These are phyloP conservation scores for Malassezia caprae DNA, from an alignment of 1,284 basidiomycete species.

Conservation along the genomic window DNA sequence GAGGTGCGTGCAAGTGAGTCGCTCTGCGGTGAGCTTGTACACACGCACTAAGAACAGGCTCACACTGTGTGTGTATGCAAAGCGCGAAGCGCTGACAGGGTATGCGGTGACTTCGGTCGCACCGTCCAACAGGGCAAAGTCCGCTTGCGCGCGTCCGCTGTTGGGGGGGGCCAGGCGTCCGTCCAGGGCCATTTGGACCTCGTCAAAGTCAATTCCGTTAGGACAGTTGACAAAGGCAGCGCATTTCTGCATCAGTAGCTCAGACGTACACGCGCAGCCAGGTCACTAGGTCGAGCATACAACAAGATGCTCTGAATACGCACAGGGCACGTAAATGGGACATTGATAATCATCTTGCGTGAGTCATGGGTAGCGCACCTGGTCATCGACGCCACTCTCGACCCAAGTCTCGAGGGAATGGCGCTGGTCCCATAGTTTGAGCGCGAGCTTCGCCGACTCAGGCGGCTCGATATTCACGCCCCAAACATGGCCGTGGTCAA, in stretches of 20 bases:
- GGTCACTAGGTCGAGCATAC: conserved; percentile 37
- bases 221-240: conserved; percentile 41
- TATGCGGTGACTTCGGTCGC: conserved; percentile 37
- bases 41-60: conserved; percentile 35
- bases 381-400: conserved; percentile 44
- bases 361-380: conserved; percentile 15
- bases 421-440: conserved; percentile 44
- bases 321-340: conserved; percentile 42
- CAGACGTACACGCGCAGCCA: conserved; percentile 27
- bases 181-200: conserved; percentile 21
- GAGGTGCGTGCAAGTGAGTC: conserved; percentile 26
- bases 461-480: conserved; percentile 39
- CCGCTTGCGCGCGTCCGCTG: conserved; percentile 40
- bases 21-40: conserved; percentile 2
- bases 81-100: conserved; percentile 39
- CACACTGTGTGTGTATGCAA: conserved; percentile 36
- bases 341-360: conserved; percentile 32
- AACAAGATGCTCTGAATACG: conserved; percentile 38
- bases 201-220: conserved; percentile 42
- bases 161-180: conserved; percentile 24
- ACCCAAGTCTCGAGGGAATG: conserved; percentile 23
- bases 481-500: conserved; percentile 37
- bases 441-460: conserved; percentile 31
- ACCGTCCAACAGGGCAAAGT: conserved; percentile 34
- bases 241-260: conserved; percentile 19